phyloP scores from a whole-genome alignment of 768 basidiomycete species.

The Russula brevipes region DNA sequence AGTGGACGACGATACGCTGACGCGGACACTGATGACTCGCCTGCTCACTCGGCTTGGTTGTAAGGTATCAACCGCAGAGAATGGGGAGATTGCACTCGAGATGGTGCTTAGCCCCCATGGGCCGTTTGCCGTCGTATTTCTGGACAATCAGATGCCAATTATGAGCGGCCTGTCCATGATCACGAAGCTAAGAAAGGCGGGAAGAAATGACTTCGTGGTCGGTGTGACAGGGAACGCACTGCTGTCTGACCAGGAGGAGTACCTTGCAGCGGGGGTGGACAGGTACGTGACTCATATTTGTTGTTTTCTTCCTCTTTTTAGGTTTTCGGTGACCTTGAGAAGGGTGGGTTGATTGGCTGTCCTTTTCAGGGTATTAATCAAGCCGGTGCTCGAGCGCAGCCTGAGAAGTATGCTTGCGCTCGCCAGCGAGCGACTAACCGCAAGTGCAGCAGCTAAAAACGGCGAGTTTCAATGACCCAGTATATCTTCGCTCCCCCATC shows the following conservation, averaged over 20 bases:
- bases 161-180: constrained; percentile 71
- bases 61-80: constrained; percentile 73
- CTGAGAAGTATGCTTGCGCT: constrained; percentile 40
- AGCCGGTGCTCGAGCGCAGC: constrained; percentile 65
- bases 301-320: constrained; percentile 12
- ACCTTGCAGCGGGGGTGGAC: constrained; percentile 69
- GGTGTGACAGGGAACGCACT: constrained; percentile 60
- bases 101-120: constrained; percentile 48
- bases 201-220: constrained; percentile 72
- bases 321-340: background rate
- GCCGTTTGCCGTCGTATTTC: constrained; percentile 44
- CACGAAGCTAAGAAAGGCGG: constrained; percentile 55
- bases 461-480: constrained; percentile 27
- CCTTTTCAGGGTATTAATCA: constrained; percentile 59
- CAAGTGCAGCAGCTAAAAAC: background rate
- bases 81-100: constrained; percentile 72
- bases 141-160: constrained; percentile 80
- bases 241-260: constrained; percentile 53
- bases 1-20: constrained; percentile 79
- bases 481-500: background rate
- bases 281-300: constrained; percentile 41
- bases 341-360: background rate
- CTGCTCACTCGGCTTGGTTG: constrained; percentile 77
- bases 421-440: constrained; percentile 36
- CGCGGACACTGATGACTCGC: constrained; percentile 74